Conservation (phyloP, 495 filamentous ascomycete genomes). For the Mytilinidion resinicola region DNA sequence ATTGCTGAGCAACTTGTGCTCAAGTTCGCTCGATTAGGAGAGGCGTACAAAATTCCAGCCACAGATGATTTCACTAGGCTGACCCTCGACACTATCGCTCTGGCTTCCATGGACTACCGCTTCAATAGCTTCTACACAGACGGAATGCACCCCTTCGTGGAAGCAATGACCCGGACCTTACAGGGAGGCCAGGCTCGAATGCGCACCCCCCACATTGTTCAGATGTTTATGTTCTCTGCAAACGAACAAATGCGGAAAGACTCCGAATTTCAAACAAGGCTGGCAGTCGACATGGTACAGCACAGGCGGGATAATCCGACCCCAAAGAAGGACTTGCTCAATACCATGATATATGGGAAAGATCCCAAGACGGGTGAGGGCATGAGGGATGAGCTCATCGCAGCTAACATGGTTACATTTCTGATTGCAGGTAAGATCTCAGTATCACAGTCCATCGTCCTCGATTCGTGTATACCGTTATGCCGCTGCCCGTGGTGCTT, state of each 20-base stretch:
- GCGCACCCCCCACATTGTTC: slow-evolving; percentile 46
- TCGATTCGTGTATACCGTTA: too few species aligned
- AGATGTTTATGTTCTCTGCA: slow-evolving; percentile 43
- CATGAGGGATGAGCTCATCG: slow-evolving; percentile 28
- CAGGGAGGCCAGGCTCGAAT: slow-evolving; percentile 48
- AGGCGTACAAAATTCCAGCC: slow-evolving; percentile 48
- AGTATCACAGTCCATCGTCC: too few species aligned
- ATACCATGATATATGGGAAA: slow-evolving; percentile 60
- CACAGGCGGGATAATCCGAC: slow-evolving; percentile 50
- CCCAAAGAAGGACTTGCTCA: slow-evolving; percentile 62
- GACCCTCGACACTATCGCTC: slow-evolving; percentile 64
- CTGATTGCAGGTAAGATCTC: slow-evolving; percentile 15
- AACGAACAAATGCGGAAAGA: slow-evolving; percentile 53
- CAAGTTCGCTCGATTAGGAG: slow-evolving; percentile 67
- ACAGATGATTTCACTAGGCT: slow-evolving; percentile 71
- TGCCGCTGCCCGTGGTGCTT: too few species aligned
- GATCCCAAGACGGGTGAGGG: slow-evolving; percentile 33
- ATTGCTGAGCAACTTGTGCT: slow-evolving; percentile 62
- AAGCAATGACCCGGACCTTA: slow-evolving; percentile 57
- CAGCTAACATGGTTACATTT: slow-evolving; percentile 34
- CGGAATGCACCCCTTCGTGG: slow-evolving; percentile 46
- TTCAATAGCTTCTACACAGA: slow-evolving; percentile 72
- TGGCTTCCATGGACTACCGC: slow-evolving; percentile 65
- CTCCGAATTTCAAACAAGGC: slow-evolving; percentile 49
- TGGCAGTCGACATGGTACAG: slow-evolving; percentile 54